Base-by-base conservation (phyloP, 163 green algal genomes). In the Trebouxia gelatinosa region DNA sequence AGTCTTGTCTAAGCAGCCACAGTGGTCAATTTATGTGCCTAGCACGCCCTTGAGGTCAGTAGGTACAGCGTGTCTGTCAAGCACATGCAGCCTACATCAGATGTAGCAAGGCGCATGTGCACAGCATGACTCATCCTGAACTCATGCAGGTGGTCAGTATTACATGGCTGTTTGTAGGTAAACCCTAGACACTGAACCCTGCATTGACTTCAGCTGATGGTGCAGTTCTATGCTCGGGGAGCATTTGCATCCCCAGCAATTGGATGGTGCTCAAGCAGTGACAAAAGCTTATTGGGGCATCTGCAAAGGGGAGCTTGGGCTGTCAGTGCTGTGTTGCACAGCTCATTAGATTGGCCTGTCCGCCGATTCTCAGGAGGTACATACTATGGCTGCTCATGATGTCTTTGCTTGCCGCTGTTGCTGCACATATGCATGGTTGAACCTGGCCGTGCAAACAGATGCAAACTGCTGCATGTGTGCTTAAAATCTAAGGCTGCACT, bases 191-290 rank as follows among this genome's bases (percentile, higher is more conserved):
- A 54, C 13, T 13, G 43, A 23, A 23, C 11, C 9, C 13, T 35
- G 9, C 16, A 34, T 43, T 39, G n/a, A 28, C 7, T 54, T 35
- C 17, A 11, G 4, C 50, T 43, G 43, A 9, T 65, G 35, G 62
- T 85, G 80, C 82, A 85, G 65, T 92, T 90, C 68, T 93, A 92
- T 68, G 87, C 89, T 0, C 78, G 86, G 21, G 89, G 89, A 35
- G 65, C 86, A 0, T 94, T 93, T 81, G 81, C 80, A 34, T 83
- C 65, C 7, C 88, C 89, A 2, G 23, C 78, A 17, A 74, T 92
- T 16, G 87, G 74, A 40, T 80, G 58, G 65, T 82, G 50, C 59
- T 65, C 48, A 37, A 51, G 34, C 35, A 32, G 17, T 21, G 35
- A 50, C 9, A 43, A 19, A 35, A n/a, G 64, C 64, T 35, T 72